A percentile compares a stretch with the other conserved stretches of the same genome.
These are phyloP conservation scores for Golubevia pallescens DNA, from an alignment of 1,284 basidiomycete genomes.

Conservation along the genomic window DNA sequence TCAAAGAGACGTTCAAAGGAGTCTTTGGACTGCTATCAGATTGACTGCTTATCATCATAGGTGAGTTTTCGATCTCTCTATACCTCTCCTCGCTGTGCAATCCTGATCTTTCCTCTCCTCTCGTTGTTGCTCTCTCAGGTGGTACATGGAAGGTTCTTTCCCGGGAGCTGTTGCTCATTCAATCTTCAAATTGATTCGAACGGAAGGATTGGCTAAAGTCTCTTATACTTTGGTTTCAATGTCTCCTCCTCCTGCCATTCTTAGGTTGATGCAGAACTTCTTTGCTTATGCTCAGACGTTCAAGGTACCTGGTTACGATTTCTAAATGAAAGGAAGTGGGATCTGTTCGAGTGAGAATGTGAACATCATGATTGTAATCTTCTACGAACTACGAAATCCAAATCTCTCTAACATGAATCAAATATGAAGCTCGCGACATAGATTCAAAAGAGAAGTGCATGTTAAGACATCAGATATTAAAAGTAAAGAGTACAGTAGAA, in stretches of 20 bases:
- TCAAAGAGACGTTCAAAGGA: slow-evolving; percentile 43
- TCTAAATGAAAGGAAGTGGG: background rate
- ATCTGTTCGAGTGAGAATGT: background rate
- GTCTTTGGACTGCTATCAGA: slow-evolving; percentile 49
- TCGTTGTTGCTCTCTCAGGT: slow-evolving; percentile 7
- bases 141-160: slow-evolving; percentile 55
- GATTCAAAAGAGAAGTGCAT: no score
- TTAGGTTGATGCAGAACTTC: slow-evolving; percentile 26
- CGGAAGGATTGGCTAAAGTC: slow-evolving; percentile 57
- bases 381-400: no score
- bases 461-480: no score
- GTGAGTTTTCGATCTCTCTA: background rate
- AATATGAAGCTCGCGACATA: no score
- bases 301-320: slow-evolving; percentile 9
- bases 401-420: no score
- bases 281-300: slow-evolving; percentile 15
- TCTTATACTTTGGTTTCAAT: slow-evolving; percentile 59
- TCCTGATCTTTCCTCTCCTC: background rate
- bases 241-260: slow-evolving; percentile 50
- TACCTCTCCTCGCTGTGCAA: background rate
- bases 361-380: no score
- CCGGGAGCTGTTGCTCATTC: slow-evolving; percentile 47
- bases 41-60: slow-evolving; percentile 62
- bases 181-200: slow-evolving; percentile 51
- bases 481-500: no score